Evolutionary conservation across 1,139 yeast species (phyloP).

Genomic region (Blastobotrys elegans): DNA sequence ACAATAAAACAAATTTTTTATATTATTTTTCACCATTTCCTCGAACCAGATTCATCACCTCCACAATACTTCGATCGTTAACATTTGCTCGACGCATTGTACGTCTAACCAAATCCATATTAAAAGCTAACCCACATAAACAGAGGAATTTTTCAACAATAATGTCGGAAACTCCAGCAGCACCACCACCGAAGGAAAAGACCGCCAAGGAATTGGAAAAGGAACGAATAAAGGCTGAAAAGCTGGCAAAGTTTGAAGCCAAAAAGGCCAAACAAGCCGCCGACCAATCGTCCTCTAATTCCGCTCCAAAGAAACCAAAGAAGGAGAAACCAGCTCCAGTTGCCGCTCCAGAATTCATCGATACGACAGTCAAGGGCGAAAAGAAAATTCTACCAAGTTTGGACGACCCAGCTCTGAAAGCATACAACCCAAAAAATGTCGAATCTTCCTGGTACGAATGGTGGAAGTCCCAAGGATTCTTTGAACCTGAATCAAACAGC

Average conservation of each 20-base stretch:
- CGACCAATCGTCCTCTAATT: conserved; percentile 37
- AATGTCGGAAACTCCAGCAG: conserved; percentile 23
- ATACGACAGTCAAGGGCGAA: conserved; percentile 80
- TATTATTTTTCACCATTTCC: neutral
- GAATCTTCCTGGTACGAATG: conserved; percentile 97
- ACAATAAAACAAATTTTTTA: too few relatives aligned
- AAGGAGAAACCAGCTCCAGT: conserved; percentile 71
- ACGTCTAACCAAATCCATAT: conserved; percentile 9
- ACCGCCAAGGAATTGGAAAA: conserved; percentile 59
- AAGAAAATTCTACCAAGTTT: conserved; percentile 79
- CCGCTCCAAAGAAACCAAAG: conserved; percentile 49
- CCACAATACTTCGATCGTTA: neutral
- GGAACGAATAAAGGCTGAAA: conserved; percentile 95
- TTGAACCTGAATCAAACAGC: conserved; percentile 79
- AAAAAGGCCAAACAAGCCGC: conserved; percentile 77
- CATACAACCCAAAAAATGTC: conserved; percentile 87
- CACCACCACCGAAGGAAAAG: conserved; percentile 33
- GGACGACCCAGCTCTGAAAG: conserved; percentile 90
- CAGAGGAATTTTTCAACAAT: neutral
- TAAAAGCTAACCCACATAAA: neutral
- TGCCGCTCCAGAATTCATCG: conserved; percentile 76
- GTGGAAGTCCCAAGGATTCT: conserved; percentile 90
- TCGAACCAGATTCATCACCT: neutral
- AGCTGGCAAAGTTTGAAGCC: conserved; percentile 89
- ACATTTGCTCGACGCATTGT: neutral